Base-by-base conservation (phyloP, 768 basidiomycete species). In the Auriculariales sp. region DNA sequence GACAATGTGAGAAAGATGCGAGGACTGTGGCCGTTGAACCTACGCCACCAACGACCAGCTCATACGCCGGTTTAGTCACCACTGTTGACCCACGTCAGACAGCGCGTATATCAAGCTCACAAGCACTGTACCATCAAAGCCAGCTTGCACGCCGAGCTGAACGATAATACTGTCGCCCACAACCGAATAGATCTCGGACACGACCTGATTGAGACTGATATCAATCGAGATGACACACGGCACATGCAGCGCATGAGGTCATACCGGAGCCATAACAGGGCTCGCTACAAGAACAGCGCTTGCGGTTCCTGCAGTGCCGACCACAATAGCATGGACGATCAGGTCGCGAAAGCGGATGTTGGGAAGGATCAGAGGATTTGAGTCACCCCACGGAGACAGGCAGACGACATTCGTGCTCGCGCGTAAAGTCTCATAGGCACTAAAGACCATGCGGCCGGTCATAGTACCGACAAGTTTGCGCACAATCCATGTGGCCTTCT, bases 331-430 rank as follows among this genome's bases (percentile, higher is more conserved):
- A 57, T 80, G 78, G 22, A 81, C 71, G 25, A 69, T 76, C 17
- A 81, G 64, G 60, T 79, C 78, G 30, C 78, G 64, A 59, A 81
- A 78, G 3, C 79, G 69, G 36, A 81, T 74, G 60, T 78, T 79
- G 12, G 79, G 78, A 19, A 81, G 68, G 19, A 78, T 65, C 3
- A 80, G 60, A 14, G 79, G 78, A 11, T 74, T 77, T 3, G 77
- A 79, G 56, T 81, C 77, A 1, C 77, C 77, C 78, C 78, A 79
- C 46, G 78, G 78, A 15, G 78, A 79, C 30, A 81, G 69, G 58
- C 79, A 81, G 4, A 79, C 59, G 12, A 79, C 68, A 36, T 63
- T 75, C 2, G 72, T 78, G 22, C 77, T 72, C 2, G 78, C 77
- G 33, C 74, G 68, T 14, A 81, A 61, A 12, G 75, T 73, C 64